These are phyloP conservation scores for Phytophthora pisi DNA, from an alignment of 352 stramenopile species.

Conservation along the genomic window DNA sequence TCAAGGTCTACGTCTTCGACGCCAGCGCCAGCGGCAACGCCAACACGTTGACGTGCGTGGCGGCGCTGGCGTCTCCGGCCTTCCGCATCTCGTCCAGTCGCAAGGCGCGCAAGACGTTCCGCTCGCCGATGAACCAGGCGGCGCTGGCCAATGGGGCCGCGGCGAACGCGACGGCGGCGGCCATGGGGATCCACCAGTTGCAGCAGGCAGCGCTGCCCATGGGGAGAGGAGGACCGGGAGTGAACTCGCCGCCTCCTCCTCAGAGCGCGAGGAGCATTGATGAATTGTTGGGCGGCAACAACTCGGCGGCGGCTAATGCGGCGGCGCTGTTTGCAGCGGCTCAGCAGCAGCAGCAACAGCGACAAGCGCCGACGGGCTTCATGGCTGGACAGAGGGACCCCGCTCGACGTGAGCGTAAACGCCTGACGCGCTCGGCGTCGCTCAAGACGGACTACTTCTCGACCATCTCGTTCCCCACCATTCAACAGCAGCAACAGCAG, in stretches of 20 bases:
- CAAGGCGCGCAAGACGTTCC: conserved; percentile 83
- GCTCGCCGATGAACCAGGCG: conserved; percentile 43
- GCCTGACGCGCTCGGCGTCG: conserved; percentile 71
- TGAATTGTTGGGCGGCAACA: conserved; percentile 36
- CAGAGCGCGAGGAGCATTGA: conserved; percentile 53
- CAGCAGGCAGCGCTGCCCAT: conserved; percentile 12
- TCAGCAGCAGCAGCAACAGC: conserved; percentile 12
- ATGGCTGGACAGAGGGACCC: conserved; percentile 42
- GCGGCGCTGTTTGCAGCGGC: conserved; percentile 28
- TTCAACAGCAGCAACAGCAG: conserved; percentile 39
- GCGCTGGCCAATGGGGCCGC: conserved; percentile 25
- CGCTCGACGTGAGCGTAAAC: conserved; percentile 66
- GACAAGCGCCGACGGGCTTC: conserved; percentile 32
- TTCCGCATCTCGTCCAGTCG: conserved; percentile 85
- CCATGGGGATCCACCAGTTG: conserved; percentile 22
- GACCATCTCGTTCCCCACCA: conserved; percentile 43
- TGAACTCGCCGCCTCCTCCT: conserved; percentile 2
- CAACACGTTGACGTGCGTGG: conserved; percentile 53
- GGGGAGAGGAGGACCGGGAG: conserved; percentile 3
- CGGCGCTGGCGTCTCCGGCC: conserved; percentile 58
- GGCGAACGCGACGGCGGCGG: conserved; percentile 9
- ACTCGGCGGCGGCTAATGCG: conserved; percentile 19
- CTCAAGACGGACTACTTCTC: conserved; percentile 80
- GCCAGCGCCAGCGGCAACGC: conserved; percentile 34
- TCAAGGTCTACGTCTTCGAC: conserved; percentile 76